Evolutionary conservation across 108 stramenopile species (phyloP), one percentile per base, ranked within the genome.

Genomic region (Nitzschia putrida): DNA sequence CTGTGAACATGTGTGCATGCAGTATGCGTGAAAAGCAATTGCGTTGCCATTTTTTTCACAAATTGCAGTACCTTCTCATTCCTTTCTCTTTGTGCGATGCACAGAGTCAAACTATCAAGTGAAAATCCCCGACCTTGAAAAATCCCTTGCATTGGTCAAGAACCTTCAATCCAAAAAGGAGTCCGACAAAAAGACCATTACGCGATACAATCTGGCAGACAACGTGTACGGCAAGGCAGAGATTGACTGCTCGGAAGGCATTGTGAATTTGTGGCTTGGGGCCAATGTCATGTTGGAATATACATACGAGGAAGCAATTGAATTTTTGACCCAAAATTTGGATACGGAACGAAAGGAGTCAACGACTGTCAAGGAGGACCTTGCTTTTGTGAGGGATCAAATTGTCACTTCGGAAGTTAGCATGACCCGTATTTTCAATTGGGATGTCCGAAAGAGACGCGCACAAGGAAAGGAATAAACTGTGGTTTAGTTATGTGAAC

Each of bases 241-340:
- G 60, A 80, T 99, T 14, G 93, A 94, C 72, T 64, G 55, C 9
- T 80, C 85, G 16, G 64, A 77, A 60, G 96, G 93, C 0, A 93
- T 81, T 49, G 98, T 99, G 9, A 97, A 97, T 84, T 73, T 99
- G 41, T 99, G 98, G 98, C 74, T 99, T 39, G 98, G 98, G 26
- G 98, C 97, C 51, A 95, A 96, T 87, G 97, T 98, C 59, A 98
- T 99, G 98, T 71, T 99, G 73, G 97, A 99, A 65, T 99, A 98
- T 81, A 34, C 29, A 34, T 34, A 34, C 29, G 29, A 34, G 29
- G 29, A 34, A 34, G 29, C 29, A 34, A 34, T 34, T 34, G 29
- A 34, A 3, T 34, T 34, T 4, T 34, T 34, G 67, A 34, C 29
- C 29, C 29, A 34, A 4, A 34, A 34, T 34, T 34, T 34, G 29